Base-by-base conservation (phyloP, 805 yeast genomes). In the Zygotorulaspora sp. region DNA sequence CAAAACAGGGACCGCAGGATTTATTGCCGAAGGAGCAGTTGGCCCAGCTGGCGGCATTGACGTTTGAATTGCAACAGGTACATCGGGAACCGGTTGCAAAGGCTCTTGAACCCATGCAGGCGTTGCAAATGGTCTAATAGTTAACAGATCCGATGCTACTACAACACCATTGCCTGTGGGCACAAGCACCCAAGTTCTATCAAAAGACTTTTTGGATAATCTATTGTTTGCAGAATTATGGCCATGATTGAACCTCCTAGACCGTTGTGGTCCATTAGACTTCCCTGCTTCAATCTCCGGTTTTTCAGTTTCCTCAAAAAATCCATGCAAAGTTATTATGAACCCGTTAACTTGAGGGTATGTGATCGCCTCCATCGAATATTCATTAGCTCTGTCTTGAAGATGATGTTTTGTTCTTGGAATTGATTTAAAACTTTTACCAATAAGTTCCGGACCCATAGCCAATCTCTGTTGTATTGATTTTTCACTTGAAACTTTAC, bases 111-210 rank as follows among this genome's bases (percentile, higher is more conserved):
- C 28, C 89, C 90, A 85, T 0, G 85, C 72, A 18, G 72, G 68
- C 3, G 75, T 77, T 1, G 79, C 70, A 47, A 65, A 71, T 5
- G 80, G 71, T 46, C 95, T 77, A 3, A 92, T 63, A 11, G 78
- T 69, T 36, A 92, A 67, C 57, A 85, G 59, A 62, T 92, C 98
- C 22, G 94, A 82, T 11, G 95, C 96, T 20, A 92, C 78, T 67
- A 86, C 76, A 20, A 76, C 66, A 4, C 88, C 83, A 40, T 73
- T 72, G 12, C 78, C 74, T 10, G 80, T 82, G 10, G 84, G 78
- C 2, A 88, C 80, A 17, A 84, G 66, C n/a, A 85, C 68, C 57
- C 92, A 78, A 0, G 81, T 71, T 55, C 98, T 73, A 59, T 92
- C 98, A 61, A 92, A 92, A 7, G 92, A 77, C 57, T 92, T 82